A percentile compares a stretch with the other conserved stretches of the same genome.
phyloP scores from a whole-genome alignment of 129 eudicot genomes.

The Centella asiatica region DNA sequence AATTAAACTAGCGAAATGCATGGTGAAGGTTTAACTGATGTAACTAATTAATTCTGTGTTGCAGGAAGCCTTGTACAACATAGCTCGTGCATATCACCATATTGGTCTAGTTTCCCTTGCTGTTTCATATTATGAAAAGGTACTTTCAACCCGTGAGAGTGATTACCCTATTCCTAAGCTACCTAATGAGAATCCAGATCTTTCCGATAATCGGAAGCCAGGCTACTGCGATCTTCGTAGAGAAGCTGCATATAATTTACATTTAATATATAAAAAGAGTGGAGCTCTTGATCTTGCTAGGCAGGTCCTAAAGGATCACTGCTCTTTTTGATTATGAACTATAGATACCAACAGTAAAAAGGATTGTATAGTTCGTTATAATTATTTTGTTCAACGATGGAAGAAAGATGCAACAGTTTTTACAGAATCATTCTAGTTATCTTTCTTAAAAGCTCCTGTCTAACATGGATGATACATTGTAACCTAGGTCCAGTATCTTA shows the following conservation, averaged over 20 bases:
- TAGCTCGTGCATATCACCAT: conserved; percentile 82
- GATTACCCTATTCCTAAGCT: conserved; percentile 68
- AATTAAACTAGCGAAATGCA: neutral
- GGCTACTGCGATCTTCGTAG: conserved; percentile 84
- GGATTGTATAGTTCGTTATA: too few relatives aligned
- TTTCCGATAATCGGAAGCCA: conserved; percentile 24
- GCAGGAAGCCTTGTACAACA: conserved; percentile 81
- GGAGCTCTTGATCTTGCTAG: conserved; percentile 93
- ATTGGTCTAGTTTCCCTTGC: conserved; percentile 70
- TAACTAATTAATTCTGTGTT: conserved; percentile 7
- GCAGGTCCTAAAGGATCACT: conserved; percentile 72
- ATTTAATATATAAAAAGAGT: conserved; percentile 66
- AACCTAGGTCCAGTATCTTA: too few relatives aligned
- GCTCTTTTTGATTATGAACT: conserved; percentile 24
- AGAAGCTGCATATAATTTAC: conserved; percentile 88
- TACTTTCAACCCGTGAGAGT: conserved; percentile 37
- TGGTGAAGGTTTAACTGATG: neutral
- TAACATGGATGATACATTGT: too few relatives aligned
- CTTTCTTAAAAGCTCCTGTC: too few relatives aligned
- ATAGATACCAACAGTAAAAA: neutral
- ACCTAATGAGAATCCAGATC: conserved; percentile 52
- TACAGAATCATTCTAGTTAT: too few relatives aligned
- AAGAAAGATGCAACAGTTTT: too few relatives aligned
- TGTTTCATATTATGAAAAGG: conserved; percentile 62
- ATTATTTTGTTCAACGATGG: too few relatives aligned